A percentile compares a stretch with the other conserved stretches of the same genome.
phyloP scores from a whole-genome alignment of 2,329 filamentous ascomycete species.

The Cladobotryum mycophilum region DNA sequence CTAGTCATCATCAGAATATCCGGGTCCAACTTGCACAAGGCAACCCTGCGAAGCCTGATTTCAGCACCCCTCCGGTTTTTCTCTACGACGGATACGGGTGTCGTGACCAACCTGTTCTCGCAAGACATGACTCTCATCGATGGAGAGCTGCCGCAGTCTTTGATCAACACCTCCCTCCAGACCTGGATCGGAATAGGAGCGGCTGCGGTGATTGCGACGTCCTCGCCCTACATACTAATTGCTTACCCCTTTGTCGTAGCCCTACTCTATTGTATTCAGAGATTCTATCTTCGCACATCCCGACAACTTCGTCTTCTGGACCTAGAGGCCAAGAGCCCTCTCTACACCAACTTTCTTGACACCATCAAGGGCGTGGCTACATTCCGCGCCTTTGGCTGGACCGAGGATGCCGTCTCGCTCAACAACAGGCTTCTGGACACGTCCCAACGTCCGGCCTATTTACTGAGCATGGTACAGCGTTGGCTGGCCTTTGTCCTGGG shows the following conservation, averaged over 20 bases:
- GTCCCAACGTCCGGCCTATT: conserved; percentile 13
- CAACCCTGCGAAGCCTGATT: conserved; percentile 27
- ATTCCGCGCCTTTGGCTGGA: conserved; percentile 14
- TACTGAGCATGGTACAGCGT: conserved; percentile 11
- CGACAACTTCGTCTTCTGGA: conserved; percentile 55
- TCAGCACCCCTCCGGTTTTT: conserved; percentile 37
- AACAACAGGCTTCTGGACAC: conserved; percentile 7
- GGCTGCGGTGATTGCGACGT: conserved; percentile 40
- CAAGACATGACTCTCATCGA: conserved; percentile 40
- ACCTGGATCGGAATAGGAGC: conserved; percentile 32
- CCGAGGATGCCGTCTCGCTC: neutral
- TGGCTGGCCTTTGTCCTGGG: conserved; percentile 12
- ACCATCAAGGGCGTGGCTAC: conserved; percentile 9
- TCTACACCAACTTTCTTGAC: conserved; percentile 17
- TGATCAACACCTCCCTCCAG: conserved; percentile 24
- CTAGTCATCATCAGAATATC: conserved; percentile 19
- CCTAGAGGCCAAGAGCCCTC: conserved; percentile 53
- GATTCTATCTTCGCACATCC: conserved; percentile 54
- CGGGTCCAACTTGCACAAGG: conserved; percentile 29
- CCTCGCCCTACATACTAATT: conserved; percentile 39
- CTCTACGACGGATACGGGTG: conserved; percentile 34
- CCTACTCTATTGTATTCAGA: conserved; percentile 45
- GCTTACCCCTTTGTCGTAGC: conserved; percentile 43
- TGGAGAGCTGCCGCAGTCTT: conserved; percentile 28
- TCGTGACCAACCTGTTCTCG: conserved; percentile 38